A percentile compares a stretch with the other conserved stretches of the same genome.
phyloP scores from a whole-genome alignment of 2,329 filamentous ascomycete genomes.

The Westerdykella aurantiaca region DNA sequence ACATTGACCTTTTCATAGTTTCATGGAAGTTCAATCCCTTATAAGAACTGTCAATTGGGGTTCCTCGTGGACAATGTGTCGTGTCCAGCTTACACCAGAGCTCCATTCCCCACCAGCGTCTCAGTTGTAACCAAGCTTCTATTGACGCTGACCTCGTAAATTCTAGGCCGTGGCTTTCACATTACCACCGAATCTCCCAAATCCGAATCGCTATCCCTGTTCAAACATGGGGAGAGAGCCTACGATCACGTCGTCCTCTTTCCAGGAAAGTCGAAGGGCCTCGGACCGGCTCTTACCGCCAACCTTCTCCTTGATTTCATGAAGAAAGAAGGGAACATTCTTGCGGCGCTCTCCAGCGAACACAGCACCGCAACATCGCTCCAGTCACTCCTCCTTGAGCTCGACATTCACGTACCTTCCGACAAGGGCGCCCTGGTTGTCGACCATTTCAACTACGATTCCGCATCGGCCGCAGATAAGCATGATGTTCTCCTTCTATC shows the following conservation, averaged over 20 bases:
- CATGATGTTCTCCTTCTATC: slow-evolving; percentile 85
- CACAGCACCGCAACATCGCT: slow-evolving; percentile 65
- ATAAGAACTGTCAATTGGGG: too few species aligned
- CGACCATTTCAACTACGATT: slow-evolving; percentile 94
- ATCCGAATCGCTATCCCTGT: slow-evolving; percentile 59
- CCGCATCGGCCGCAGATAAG: slow-evolving; percentile 65
- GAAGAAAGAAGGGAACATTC: slow-evolving; percentile 85
- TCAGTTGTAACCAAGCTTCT: neutral
- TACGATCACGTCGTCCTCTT: slow-evolving; percentile 91
- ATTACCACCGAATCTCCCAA: slow-evolving; percentile 66
- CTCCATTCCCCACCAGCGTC: neutral
- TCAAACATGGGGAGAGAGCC: slow-evolving; percentile 76
- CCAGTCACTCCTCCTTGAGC: slow-evolving; percentile 72
- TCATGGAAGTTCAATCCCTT: too few species aligned
- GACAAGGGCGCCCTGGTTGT: slow-evolving; percentile 82
- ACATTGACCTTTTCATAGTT: neutral
- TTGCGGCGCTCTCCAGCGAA: slow-evolving; percentile 74
- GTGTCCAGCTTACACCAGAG: too few species aligned
- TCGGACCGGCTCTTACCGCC: slow-evolving; percentile 82
- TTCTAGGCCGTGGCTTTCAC: slow-evolving; percentile 71
- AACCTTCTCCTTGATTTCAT: slow-evolving; percentile 84
- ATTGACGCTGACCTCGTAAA: neutral
- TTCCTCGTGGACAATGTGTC: too few species aligned
- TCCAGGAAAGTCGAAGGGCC: slow-evolving; percentile 84
- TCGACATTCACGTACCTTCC: slow-evolving; percentile 80